Evolutionary conservation across 148 eudicot genomes (phyloP), one percentile per base, ranked within the genome.

Genomic region (Beta vulgaris): DNA sequence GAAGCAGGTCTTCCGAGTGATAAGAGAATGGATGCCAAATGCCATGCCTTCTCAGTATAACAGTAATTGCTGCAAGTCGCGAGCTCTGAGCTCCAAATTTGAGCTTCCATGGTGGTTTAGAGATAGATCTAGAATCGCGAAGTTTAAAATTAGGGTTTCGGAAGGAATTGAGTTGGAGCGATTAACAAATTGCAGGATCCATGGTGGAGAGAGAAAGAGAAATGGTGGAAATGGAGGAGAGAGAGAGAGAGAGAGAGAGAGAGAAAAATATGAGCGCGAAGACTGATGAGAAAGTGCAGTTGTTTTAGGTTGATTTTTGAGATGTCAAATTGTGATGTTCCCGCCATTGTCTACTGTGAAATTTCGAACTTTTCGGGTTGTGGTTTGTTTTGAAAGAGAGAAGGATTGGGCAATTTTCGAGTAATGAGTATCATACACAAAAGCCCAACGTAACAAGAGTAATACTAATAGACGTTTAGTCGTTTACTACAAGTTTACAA

Each of bases 21-120:
- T 13, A 87, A 59, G 19, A 92, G 76, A 26, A 86, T 59, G 10
- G 87, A 68, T 46, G 68, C 84, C 34, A 90, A 55, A 71, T 84
- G 79, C 97, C 95, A 92, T 18, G 95, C 91, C 62, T 85, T 82
- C 77, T 73, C 84, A 1, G 42, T 43, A 73, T 69, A 71, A 43
- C 43, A 4, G 51, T 81, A 60, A 28, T 73, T 43, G 58, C 81
- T 35, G 73, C 25, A 43, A 26, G 62, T 39, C 10, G 58, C 44
- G 78, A 84, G 76, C 13, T 79, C 74, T 32, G 71, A 71, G 51
- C 66, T 64, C 61, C 60, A 55, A 58, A 71, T 65, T 76, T 65
- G 79, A 76, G 51, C n/a, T 71, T 80, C 59, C 79, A 80, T 80
- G 76, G 76, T 39, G 60, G 60, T 51, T 31, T 15, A 14, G 2